Percentiles rank a stretch among this genome's conserved stretches.
phyloP scores from a whole-genome alignment of 2,329 filamentous ascomycete genomes.

The Cladosporium austrohemisphaericum region DNA sequence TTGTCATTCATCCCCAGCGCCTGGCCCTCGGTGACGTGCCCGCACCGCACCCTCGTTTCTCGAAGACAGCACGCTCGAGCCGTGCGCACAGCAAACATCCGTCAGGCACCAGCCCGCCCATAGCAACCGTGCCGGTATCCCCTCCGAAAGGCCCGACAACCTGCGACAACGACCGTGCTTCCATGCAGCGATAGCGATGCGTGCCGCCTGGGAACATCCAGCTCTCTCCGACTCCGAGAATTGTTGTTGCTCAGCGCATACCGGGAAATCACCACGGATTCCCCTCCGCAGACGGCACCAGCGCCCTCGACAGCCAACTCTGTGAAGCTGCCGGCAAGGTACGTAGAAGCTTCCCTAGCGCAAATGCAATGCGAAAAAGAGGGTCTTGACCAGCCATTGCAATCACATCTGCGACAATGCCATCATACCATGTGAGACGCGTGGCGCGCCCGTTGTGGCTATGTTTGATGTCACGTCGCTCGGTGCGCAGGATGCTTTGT shows the following conservation, averaged over 20 bases:
- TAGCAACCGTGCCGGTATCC: conserved; percentile 8
- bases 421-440: conserved; percentile 12
- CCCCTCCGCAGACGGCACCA: not conserved
- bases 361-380: not conserved
- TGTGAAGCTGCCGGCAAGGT: conserved; percentile 9
- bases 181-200: conserved; percentile 8
- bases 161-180: conserved; percentile 10
- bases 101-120: not conserved
- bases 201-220: not conserved
- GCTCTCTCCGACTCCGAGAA: not conserved
- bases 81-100: not conserved
- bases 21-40: too few relatives aligned
- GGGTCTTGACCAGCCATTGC: conserved; percentile 9
- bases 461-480: conserved; percentile 26
- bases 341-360: conserved; percentile 15
- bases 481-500: conserved; percentile 24
- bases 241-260: not conserved
- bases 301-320: not conserved
- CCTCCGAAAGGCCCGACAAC: conserved; percentile 7
- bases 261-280: not conserved
- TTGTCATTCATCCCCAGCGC: too few relatives aligned
- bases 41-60: too few relatives aligned
- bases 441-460: conserved; percentile 11
- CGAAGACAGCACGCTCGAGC: too few relatives aligned
- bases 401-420: conserved; percentile 13